Base-by-base conservation (phyloP, 2,329 filamentous ascomycete species). In the Cytospora schulzeri region DNA sequence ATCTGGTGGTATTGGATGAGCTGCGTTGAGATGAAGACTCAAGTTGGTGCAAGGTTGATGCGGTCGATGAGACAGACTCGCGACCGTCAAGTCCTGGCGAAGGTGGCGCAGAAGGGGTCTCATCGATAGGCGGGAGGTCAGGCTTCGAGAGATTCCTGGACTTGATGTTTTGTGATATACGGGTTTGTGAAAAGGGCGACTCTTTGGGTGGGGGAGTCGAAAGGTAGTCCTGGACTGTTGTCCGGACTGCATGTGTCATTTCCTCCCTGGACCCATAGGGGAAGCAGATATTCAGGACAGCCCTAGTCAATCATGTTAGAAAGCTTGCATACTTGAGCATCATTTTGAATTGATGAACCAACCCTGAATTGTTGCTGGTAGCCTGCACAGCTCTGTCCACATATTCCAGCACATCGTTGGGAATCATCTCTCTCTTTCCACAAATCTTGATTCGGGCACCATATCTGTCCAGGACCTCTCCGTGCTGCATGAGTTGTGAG, bases 181-280 rank as follows among this genome's bases (percentile, higher is more conserved):
- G 90, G 33, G 88, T 90, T 72, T 95, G 92, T 8, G 93, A 96
- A 76, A 97, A 97, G 0, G 91, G 87, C 0, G 89, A 88, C 72
- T 85, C 84, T 70, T 82, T 83, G 38, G 85, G 83, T 17, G 83
- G 82, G 22, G 91, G 81, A 6, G 92, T 91, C 59, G 85, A 88
- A 66, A 91, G 91, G 76, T 92, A 98, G 66, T 97, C 91, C 64
- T 91, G 83, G 11, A 99, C 93, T 0, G 94, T 97, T 51, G 89
- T 87, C 68, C 91, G 89, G 69, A 99, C 91, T 7, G 94, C 92
- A 3, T 91, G 88, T 0, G 94, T 96, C 69, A 99, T 98, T 75
- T 99, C 95, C 72, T 97, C 93, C 68, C 95, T 86, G 5, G 93
- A 96, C 0, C 95, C 98, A 74, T 99, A 99, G 0, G 95, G 95